phyloP scores from a whole-genome alignment of 352 stramenopile species.

The Phytopythium kandeliae region DNA sequence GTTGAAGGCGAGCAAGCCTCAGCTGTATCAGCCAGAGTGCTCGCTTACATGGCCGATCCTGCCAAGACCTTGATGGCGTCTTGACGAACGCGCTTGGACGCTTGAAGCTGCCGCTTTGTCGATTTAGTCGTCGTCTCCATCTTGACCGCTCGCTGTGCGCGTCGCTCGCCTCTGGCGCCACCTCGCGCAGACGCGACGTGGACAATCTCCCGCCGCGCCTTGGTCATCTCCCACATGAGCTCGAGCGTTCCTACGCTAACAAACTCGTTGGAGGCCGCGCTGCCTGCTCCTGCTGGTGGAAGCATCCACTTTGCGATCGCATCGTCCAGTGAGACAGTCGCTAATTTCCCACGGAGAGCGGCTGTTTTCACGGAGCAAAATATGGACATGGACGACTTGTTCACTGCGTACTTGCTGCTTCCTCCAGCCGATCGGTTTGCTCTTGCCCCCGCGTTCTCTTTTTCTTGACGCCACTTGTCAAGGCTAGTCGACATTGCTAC shows the following conservation, averaged over 20 bases:
- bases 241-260: not conserved
- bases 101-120: not conserved
- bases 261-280: not conserved
- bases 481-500: slow-evolving; percentile 1
- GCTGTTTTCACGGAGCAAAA: slow-evolving; percentile 13
- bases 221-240: not conserved
- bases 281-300: too few species aligned
- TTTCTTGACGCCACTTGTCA: not conserved
- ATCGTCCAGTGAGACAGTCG: slow-evolving; percentile 7
- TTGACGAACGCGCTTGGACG: not conserved
- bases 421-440: not conserved
- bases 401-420: not conserved
- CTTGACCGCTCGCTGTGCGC: not conserved
- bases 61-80: too few species aligned
- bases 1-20: too few species aligned
- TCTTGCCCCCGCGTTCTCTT: not conserved
- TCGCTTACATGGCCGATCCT: too few species aligned
- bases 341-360: slow-evolving; percentile 10
- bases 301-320: slow-evolving; percentile 4
- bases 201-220: not conserved
- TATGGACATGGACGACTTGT: not conserved
- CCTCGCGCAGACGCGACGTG: not conserved
- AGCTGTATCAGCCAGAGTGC: too few species aligned
- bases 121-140: not conserved
- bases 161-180: not conserved